phyloP scores from a whole-genome alignment of 2,329 filamentous ascomycete genomes.

The Paramyrothecium sp. region DNA sequence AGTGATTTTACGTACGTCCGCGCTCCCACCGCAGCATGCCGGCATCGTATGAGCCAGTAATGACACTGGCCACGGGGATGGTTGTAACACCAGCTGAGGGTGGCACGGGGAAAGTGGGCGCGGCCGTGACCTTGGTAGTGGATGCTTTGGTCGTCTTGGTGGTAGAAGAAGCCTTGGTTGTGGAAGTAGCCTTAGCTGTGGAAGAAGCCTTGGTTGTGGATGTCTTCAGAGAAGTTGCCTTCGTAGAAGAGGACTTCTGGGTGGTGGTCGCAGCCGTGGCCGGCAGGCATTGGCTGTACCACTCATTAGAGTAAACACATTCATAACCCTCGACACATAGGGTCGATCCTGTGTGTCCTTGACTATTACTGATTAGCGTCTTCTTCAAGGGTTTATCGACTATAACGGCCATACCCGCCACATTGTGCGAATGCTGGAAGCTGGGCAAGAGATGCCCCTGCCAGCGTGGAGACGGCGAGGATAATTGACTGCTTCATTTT shows the following conservation, averaged over 20 bases:
- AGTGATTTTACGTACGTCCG: neutral
- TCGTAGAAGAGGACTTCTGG: neutral
- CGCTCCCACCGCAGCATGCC: neutral
- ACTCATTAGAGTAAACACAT: neutral
- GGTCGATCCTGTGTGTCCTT: neutral
- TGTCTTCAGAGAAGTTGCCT: neutral
- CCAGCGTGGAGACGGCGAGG: neutral
- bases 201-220: neutral
- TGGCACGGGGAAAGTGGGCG: neutral
- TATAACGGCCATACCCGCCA: neutral
- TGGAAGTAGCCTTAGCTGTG: neutral
- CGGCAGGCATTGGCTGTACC: neutral
- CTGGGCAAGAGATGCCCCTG: neutral
- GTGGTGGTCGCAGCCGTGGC: neutral
- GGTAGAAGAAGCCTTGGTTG: neutral
- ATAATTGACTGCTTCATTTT: neutral
- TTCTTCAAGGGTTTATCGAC: neutral
- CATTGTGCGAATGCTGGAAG: neutral
- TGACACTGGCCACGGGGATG: neutral
- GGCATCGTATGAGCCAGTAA: neutral
- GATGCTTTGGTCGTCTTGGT: neutral
- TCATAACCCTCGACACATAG: neutral
- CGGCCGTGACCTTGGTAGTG: neutral
- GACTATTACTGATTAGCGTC: neutral
- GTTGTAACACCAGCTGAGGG: neutral